Evolutionary conservation across 2,329 filamentous ascomycete genomes (phyloP).

Genomic region (Aspergillus brasiliensis): DNA sequence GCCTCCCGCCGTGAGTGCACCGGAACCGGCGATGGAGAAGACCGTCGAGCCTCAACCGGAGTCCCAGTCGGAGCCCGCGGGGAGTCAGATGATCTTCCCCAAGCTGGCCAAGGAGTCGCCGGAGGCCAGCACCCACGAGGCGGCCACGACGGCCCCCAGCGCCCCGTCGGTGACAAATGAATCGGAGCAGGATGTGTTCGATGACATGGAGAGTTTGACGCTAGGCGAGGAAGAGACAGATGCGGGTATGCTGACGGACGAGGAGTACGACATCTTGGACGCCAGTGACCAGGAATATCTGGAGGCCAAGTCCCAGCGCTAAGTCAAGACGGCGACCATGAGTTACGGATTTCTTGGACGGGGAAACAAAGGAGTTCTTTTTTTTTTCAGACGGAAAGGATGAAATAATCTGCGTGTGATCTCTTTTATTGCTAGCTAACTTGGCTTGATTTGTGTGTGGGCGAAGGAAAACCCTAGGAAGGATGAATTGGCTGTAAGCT

Average conservation of each 20-base stretch:
- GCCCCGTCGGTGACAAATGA: conserved; percentile 45
- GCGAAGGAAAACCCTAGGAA: background rate
- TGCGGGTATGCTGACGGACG: conserved; percentile 90
- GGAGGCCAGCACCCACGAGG: conserved; percentile 72
- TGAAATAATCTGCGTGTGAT: conserved; percentile 13
- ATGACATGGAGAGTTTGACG: conserved; percentile 62
- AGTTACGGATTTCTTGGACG: conserved; percentile 1
- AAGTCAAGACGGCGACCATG: conserved; percentile 4
- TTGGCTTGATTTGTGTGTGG: background rate
- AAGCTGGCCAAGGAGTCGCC: conserved; percentile 94
- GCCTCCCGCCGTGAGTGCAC: conserved; percentile 14
- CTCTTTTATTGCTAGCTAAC: background rate
- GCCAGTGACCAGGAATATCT: conserved; percentile 86
- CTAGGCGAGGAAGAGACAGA: conserved; percentile 51
- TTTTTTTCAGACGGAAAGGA: conserved; percentile 1
- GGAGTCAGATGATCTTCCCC: conserved; percentile 91
- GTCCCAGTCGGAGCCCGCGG: conserved; percentile 37
- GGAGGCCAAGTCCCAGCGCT: conserved; percentile 44
- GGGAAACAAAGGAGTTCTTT: conserved; percentile 1
- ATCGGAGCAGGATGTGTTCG: conserved; percentile 52
- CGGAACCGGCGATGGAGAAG: conserved; percentile 11
- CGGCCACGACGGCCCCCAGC: conserved; percentile 31
- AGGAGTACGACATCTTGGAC: conserved; percentile 97
- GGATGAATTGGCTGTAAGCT: too few species aligned
- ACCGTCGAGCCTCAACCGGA: conserved; percentile 38